phyloP scores from a whole-genome alignment of 1,284 basidiomycete genomes.

The Rugosomyces carneus region DNA sequence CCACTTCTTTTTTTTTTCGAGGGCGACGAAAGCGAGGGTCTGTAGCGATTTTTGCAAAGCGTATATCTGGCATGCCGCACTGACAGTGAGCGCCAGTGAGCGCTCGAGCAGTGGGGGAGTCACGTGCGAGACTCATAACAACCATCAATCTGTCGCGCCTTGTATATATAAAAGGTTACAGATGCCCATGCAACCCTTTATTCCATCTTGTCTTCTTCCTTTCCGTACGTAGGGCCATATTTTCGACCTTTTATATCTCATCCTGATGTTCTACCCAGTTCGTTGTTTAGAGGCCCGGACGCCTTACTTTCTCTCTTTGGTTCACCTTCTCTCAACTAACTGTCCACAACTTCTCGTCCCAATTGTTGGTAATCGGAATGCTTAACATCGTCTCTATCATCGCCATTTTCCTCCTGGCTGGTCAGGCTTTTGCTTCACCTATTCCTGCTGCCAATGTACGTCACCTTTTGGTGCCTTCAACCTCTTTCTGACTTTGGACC shows the following conservation, averaged over 20 bases:
- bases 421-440: slow-evolving; percentile 40
- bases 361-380: slow-evolving; percentile 30
- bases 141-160: slow-evolving; percentile 10
- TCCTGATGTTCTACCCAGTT: background rate
- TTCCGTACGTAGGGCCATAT: slow-evolving; percentile 3
- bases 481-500: background rate
- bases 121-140: slow-evolving; percentile 2
- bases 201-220: slow-evolving; percentile 20
- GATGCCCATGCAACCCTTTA: background rate
- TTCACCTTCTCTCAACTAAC: slow-evolving; percentile 21
- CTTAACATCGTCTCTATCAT: slow-evolving; percentile 36
- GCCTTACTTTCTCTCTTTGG: slow-evolving; percentile 22
- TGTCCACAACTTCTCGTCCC: slow-evolving; percentile 8
- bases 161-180: slow-evolving; percentile 8
- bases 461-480: slow-evolving; percentile 8
- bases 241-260: background rate
- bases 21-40: slow-evolving; percentile 92
- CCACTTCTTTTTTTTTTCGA: slow-evolving; percentile 76
- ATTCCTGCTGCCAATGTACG: slow-evolving; percentile 39
- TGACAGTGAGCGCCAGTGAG: too few relatives aligned
- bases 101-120: too few relatives aligned
- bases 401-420: slow-evolving; percentile 35
- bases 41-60: slow-evolving; percentile 83
- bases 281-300: slow-evolving; percentile 14
- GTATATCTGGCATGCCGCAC: slow-evolving; percentile 79